Conservation (phyloP, 169 alveolate genomes). For the Eimeria maxima region DNA sequence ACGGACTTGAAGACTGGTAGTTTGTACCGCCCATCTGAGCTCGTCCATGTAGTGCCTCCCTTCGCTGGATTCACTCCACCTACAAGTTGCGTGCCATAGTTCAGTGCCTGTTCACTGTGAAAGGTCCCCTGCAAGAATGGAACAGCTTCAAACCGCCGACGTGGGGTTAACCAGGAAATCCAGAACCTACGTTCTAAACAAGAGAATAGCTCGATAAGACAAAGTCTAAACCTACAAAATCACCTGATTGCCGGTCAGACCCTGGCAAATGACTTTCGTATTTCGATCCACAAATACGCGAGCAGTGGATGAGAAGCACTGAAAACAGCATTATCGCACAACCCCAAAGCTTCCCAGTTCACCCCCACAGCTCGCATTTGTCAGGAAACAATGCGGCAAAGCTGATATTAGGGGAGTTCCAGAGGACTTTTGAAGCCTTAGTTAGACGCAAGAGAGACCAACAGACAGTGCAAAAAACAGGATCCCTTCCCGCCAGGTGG, state of each 20-base stretch:
- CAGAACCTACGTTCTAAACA: neutral
- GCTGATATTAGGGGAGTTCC: too few species aligned
- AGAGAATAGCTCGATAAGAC: neutral
- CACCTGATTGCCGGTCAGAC: slow-evolving; percentile 96
- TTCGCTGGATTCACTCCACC: slow-evolving; percentile 96
- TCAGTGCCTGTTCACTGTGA: slow-evolving; percentile 95
- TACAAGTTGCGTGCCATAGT: slow-evolving; percentile 95
- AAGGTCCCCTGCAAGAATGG: slow-evolving; percentile 91
- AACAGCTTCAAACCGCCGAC: neutral
- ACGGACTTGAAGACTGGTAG: slow-evolving; percentile 91
- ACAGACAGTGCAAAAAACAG: too few species aligned
- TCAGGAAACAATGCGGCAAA: too few species aligned
- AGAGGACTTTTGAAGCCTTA: too few species aligned
- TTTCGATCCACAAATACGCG: slow-evolving; percentile 94
- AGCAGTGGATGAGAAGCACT: slow-evolving; percentile 88
- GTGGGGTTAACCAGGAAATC: neutral
- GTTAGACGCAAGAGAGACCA: too few species aligned
- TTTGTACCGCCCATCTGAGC: slow-evolving; percentile 86
- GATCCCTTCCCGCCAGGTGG: neutral
- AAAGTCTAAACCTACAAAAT: neutral
- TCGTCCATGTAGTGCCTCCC: slow-evolving; percentile 92
- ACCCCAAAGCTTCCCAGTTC: neutral
- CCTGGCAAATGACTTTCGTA: slow-evolving; percentile 96
- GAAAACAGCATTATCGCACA: neutral
- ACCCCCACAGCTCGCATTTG: too few species aligned